Conservation (phyloP, 495 filamentous ascomycete species). For the Neurospora cerealis region DNA sequence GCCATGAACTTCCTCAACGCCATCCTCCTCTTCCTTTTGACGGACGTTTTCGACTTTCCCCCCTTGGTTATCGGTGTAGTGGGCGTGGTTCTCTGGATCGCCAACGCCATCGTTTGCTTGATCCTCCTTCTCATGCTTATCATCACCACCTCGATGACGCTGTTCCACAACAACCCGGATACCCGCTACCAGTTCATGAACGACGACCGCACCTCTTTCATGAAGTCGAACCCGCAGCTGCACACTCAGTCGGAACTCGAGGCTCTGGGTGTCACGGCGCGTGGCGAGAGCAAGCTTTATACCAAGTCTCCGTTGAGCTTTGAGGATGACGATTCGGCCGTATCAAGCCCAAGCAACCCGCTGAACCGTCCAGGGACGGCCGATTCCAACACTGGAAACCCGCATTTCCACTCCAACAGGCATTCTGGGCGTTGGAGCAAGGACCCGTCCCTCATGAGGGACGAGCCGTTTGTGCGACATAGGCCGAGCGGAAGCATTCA, state of each 20-base stretch:
- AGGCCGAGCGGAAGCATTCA: constrained; percentile 14
- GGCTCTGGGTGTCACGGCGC: constrained; percentile 83
- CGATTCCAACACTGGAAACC: constrained; percentile 3
- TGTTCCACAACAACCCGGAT: constrained; percentile 92
- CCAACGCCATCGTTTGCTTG: constrained; percentile 80
- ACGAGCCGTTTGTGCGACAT: constrained; percentile 5
- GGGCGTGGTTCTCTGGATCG: constrained; percentile 86
- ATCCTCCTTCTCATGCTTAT: constrained; percentile 83
- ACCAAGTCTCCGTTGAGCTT: constrained; percentile 53
- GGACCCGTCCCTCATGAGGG: background rate
- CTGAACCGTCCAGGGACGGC: constrained; percentile 7
- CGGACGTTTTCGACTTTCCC: constrained; percentile 75
- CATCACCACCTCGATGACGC: constrained; percentile 68
- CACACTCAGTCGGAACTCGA: constrained; percentile 73
- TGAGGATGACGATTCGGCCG: constrained; percentile 68
- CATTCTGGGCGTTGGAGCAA: constrained; percentile 8
- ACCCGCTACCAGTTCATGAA: constrained; percentile 94
- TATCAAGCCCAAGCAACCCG: constrained; percentile 32
- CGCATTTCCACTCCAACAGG: constrained; percentile 3
- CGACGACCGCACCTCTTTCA: constrained; percentile 93
- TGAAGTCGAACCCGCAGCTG: constrained; percentile 91
- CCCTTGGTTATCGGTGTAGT: constrained; percentile 83
- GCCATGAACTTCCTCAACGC: constrained; percentile 85
- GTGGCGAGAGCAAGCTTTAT: constrained; percentile 64
- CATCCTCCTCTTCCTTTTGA: constrained; percentile 77